These are phyloP conservation scores for Letharia columbiana DNA, from an alignment of 495 filamentous ascomycete genomes.

Conservation along the genomic window DNA sequence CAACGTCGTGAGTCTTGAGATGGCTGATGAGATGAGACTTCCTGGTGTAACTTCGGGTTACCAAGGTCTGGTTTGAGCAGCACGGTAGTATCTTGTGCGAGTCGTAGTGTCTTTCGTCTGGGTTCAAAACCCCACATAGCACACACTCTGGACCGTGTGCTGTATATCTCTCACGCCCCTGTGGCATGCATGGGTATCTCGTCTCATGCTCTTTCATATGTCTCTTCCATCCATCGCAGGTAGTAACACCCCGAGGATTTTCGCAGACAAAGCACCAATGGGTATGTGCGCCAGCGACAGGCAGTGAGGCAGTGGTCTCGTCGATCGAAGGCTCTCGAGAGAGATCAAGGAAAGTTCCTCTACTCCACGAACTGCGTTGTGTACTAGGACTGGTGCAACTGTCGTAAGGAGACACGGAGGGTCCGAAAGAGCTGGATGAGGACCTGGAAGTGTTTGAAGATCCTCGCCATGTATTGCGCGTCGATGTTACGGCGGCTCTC, in stretches of 20 bases:
- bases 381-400: not conserved
- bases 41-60: not conserved
- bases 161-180: not conserved
- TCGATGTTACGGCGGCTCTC: not conserved
- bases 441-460: not conserved
- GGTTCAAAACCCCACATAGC: not conserved
- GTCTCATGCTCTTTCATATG: slow-evolving; percentile 16
- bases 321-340: not conserved
- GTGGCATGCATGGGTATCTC: not conserved
- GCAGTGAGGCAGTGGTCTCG: not conserved
- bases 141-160: not conserved
- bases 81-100: not conserved
- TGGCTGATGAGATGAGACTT: not conserved
- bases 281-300: not conserved
- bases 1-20: not conserved
- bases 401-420: not conserved
- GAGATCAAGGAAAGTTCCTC: not conserved
- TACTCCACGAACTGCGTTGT: not conserved
- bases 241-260: not conserved
- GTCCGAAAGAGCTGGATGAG: not conserved
- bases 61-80: not conserved
- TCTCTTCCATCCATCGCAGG: slow-evolving; percentile 11
- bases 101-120: not conserved
- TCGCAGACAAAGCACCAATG: slow-evolving; percentile 8
- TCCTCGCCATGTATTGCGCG: not conserved